These are phyloP conservation scores for Phylloporus sp. DNA, from an alignment of 768 basidiomycete species.

Conservation along the genomic window DNA sequence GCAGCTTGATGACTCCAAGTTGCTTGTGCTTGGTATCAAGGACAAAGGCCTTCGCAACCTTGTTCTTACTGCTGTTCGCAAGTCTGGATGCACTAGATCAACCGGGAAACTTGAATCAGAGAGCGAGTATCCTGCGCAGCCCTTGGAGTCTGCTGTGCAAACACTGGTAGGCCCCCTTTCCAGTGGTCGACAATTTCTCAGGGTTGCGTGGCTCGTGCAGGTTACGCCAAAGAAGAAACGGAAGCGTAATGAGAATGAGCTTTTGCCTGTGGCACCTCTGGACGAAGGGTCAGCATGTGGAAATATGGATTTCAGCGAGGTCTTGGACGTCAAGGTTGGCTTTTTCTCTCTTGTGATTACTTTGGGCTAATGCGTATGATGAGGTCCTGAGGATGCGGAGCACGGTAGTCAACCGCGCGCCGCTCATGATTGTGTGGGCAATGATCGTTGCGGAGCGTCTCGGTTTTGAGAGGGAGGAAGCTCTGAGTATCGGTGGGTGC, in stretches of 20 bases:
- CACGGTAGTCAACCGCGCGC: slow-evolving; percentile 83
- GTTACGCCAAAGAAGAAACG: slow-evolving; percentile 54
- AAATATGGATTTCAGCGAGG: slow-evolving; percentile 68
- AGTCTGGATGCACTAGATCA: slow-evolving; percentile 51
- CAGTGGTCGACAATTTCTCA: not conserved
- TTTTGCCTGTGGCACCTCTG: slow-evolving; percentile 47
- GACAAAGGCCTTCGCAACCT: slow-evolving; percentile 63
- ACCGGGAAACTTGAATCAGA: slow-evolving; percentile 17
- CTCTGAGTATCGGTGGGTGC: slow-evolving; percentile 80
- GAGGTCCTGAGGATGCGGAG: slow-evolving; percentile 60
- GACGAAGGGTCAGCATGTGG: slow-evolving; percentile 51
- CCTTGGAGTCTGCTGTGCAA: slow-evolving; percentile 23
- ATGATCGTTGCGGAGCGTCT: slow-evolving; percentile 80
- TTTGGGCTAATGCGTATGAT: not conserved
- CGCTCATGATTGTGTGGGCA: slow-evolving; percentile 94
- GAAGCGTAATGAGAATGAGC: slow-evolving; percentile 46
- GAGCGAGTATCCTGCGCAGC: not conserved
- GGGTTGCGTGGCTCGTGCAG: slow-evolving; percentile 22
- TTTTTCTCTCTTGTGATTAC: not conserved
- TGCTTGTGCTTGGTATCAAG: slow-evolving; percentile 54
- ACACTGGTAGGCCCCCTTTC: slow-evolving; percentile 26
- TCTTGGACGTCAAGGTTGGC: slow-evolving; percentile 66
- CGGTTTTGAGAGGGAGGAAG: slow-evolving; percentile 85
- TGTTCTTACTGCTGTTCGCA: slow-evolving; percentile 55
- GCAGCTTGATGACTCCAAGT: slow-evolving; percentile 55